Percentiles rank a stretch among this genome's conserved stretches.
Evolutionary conservation across 768 basidiomycete species (phyloP).

Genomic region (Kwoniella sp.): DNA sequence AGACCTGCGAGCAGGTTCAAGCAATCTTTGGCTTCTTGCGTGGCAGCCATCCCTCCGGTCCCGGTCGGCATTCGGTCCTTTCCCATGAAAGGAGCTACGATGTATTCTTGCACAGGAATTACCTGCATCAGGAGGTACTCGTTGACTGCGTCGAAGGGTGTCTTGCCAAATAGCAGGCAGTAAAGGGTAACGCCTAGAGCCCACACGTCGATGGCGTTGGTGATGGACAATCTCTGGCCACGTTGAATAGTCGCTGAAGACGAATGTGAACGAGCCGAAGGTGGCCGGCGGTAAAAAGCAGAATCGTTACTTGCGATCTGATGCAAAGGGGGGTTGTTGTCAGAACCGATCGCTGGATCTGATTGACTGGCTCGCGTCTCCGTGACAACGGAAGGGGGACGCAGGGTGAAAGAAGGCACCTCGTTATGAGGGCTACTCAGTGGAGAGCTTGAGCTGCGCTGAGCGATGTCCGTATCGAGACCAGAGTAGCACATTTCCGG

Average conservation of each 20-base stretch:
- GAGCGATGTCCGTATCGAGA: constrained; percentile 27
- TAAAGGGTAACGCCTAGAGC: constrained; percentile 93
- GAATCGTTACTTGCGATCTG: constrained; percentile 34
- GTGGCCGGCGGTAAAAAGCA: constrained; percentile 14
- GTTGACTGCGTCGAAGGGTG: constrained; percentile 68
- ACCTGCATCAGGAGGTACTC: constrained; percentile 73
- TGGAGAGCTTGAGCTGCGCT: constrained; percentile 10
- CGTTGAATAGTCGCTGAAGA: constrained; percentile 23
- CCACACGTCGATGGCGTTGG: constrained; percentile 96
- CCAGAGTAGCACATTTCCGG: constrained; percentile 83
- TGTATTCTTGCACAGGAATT: constrained; percentile 73
- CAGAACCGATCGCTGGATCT: constrained; percentile 20
- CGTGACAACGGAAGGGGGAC: constrained; percentile 24
- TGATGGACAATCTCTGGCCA: constrained; percentile 56
- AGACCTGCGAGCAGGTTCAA: constrained; percentile 69
- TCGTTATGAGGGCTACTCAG: constrained; percentile 33
- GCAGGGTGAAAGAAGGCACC: constrained; percentile 33
- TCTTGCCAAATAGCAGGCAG: constrained; percentile 81
- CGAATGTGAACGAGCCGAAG: constrained; percentile 23
- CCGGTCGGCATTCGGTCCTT: constrained; percentile 60
- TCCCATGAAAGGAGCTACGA: constrained; percentile 66
- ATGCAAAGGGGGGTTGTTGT: constrained; percentile 29
- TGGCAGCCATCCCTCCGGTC: constrained; percentile 55
- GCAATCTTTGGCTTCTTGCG: constrained; percentile 59
- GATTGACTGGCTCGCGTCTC: constrained; percentile 24